A percentile compares a stretch with the other conserved stretches of the same genome.
Evolutionary conservation across 352 stramenopile genomes (phyloP).

Genomic region (Phytopythium montanum): DNA sequence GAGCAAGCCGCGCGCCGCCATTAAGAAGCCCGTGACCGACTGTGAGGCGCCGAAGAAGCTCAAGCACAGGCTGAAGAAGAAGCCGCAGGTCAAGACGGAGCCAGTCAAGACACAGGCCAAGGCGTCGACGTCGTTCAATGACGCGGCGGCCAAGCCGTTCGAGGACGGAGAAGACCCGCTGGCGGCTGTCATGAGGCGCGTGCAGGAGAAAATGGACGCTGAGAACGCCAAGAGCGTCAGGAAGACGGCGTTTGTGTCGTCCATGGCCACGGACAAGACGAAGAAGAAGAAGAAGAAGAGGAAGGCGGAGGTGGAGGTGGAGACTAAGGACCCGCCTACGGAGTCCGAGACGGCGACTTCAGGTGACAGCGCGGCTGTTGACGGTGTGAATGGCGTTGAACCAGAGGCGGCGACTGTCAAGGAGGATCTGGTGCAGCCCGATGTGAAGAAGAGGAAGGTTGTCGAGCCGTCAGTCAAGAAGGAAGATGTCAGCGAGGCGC

Average conservation of each 20-base stretch:
- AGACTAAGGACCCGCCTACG: not conserved
- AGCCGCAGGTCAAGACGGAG: not conserved
- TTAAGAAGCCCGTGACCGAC: not conserved
- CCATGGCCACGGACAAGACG: constrained; percentile 9
- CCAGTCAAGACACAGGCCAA: not conserved
- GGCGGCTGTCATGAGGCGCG: constrained; percentile 29
- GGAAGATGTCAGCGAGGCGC: not conserved
- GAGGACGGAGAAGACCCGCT: constrained; percentile 24
- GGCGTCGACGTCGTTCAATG: not conserved
- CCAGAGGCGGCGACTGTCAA: not conserved
- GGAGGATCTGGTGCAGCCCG: constrained; percentile 2
- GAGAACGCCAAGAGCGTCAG: constrained; percentile 9
- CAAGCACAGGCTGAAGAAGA: constrained; percentile 15
- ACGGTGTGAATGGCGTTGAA: not conserved
- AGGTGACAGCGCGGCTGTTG: not conserved
- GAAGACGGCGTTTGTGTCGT: not conserved
- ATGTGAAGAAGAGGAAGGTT: constrained; percentile 4
- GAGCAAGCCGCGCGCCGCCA: not conserved
- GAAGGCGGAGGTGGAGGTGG: constrained; percentile 8
- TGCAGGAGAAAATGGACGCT: constrained; percentile 25
- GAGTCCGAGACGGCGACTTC: not conserved
- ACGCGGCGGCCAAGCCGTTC: constrained; percentile 6
- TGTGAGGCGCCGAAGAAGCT: not conserved
- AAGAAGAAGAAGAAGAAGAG: constrained; percentile 20
- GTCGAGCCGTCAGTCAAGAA: not conserved